These are phyloP conservation scores for Ophiostoma fasciatum DNA, from an alignment of 2,329 filamentous ascomycete species.

Conservation along the genomic window DNA sequence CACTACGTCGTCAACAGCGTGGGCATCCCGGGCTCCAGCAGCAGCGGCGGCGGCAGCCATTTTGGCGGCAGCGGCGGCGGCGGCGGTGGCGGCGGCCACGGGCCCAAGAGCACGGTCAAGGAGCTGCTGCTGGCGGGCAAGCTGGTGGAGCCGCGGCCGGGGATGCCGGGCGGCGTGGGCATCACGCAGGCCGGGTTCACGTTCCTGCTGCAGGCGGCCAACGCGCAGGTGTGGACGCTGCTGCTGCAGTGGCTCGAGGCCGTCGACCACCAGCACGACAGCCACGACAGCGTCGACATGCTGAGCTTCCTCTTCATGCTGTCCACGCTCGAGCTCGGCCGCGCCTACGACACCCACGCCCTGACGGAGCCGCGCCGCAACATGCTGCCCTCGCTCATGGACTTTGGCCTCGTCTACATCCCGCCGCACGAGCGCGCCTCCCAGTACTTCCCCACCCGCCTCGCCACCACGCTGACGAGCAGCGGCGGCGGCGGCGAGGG, in stretches of 20 bases:
- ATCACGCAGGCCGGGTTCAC: constrained; percentile 93
- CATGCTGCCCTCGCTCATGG: constrained; percentile 80
- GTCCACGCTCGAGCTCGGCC: constrained; percentile 80
- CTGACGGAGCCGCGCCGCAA: constrained; percentile 68
- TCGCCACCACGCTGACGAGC: constrained; percentile 84
- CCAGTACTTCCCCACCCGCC: constrained; percentile 76
- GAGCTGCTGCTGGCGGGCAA: constrained; percentile 66
- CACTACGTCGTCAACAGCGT: constrained; percentile 85
- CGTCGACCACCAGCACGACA: constrained; percentile 55
- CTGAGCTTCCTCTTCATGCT: constrained; percentile 93
- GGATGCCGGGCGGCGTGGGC: constrained; percentile 32
- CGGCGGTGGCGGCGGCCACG: constrained; percentile 21
- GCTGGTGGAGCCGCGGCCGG: constrained; percentile 49
- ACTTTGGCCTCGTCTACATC: constrained; percentile 84
- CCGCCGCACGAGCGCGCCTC: constrained; percentile 35
- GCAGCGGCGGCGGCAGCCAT: constrained; percentile 16
- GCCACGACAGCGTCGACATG: constrained; percentile 83
- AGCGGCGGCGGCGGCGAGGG: constrained; percentile 44
- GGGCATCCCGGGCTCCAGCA: constrained; percentile 29
- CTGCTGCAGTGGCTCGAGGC: constrained; percentile 87
- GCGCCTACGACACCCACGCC: constrained; percentile 76
- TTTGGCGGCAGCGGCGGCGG: constrained; percentile 19
- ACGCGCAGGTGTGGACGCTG: constrained; percentile 93
- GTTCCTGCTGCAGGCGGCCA: constrained; percentile 86
- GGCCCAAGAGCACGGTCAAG: constrained; percentile 66